These are phyloP conservation scores for Zygoascus bituminiphila DNA, from an alignment of 805 yeast species.

Conservation along the genomic window DNA sequence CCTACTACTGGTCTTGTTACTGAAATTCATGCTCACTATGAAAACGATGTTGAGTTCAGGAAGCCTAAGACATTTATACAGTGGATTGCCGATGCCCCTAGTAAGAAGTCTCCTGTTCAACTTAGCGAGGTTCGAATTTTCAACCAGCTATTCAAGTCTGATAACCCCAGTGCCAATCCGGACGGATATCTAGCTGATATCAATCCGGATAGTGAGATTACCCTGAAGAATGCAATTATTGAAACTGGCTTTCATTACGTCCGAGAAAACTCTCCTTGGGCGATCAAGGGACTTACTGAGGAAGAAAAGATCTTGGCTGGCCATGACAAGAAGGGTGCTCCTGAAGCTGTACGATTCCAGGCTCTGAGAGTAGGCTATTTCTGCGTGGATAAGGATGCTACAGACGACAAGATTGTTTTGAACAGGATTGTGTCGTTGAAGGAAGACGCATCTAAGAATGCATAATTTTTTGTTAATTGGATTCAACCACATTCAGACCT, in stretches of 20 bases:
- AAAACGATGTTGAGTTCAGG: constrained; percentile 48
- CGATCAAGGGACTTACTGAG: constrained; percentile 44
- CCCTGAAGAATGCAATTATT: constrained; percentile 56
- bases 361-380: constrained; percentile 95
- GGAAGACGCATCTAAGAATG: constrained; percentile 46
- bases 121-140: constrained; percentile 77
- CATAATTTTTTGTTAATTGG: not conserved
- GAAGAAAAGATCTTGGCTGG: constrained; percentile 68
- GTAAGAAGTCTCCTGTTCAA: constrained; percentile 52
- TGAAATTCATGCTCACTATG: constrained; percentile 72
- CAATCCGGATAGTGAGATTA: constrained; percentile 68
- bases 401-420: constrained; percentile 53
- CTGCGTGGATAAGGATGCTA: constrained; percentile 76
- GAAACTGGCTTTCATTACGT: constrained; percentile 73
- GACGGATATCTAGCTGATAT: constrained; percentile 83
- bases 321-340: constrained; percentile 43
- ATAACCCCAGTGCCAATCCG: constrained; percentile 82
- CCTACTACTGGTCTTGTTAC: constrained; percentile 50
- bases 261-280: constrained; percentile 66
- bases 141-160: constrained; percentile 80
- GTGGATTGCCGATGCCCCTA: constrained; percentile 77
- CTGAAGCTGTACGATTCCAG: constrained; percentile 92
- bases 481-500: not conserved
- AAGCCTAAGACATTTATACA: constrained; percentile 96
- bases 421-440: constrained; percentile 92